phyloP scores from a whole-genome alignment of 306 rosid species.

The Begonia peltatifolia region DNA sequence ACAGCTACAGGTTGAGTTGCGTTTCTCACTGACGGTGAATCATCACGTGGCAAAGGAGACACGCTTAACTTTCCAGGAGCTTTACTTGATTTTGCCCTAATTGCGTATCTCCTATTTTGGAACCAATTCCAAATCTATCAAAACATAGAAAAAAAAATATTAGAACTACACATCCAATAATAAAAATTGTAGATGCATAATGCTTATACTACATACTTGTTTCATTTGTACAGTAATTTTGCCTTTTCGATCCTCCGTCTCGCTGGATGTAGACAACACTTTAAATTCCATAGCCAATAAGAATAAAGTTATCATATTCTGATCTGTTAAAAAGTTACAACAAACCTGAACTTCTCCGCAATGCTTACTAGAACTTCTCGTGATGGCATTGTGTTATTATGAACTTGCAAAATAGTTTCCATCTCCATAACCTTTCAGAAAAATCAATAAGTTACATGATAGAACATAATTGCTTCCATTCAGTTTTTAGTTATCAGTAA shows the following conservation, averaged over 20 bases:
- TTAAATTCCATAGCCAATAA: conserved; percentile 2
- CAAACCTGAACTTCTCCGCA: conserved; percentile 93
- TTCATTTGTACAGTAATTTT: conserved; percentile 90
- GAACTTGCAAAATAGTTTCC: conserved; percentile 77
- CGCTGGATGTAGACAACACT: conserved; percentile 30
- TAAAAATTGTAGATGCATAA: too few relatives aligned
- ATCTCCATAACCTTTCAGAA: conserved; percentile 60
- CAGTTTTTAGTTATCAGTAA: too few relatives aligned
- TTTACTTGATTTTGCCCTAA: conserved; percentile 73
- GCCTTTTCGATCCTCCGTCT: conserved; percentile 73
- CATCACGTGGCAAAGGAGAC: conserved; percentile 63
- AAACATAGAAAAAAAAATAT: conserved; percentile 1
- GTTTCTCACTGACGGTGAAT: conserved; percentile 45
- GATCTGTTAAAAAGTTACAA: conserved; percentile 1
- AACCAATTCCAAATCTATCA: conserved; percentile 97
- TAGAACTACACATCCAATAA: too few relatives aligned
- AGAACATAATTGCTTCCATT: too few relatives aligned
- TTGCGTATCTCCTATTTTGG: conserved; percentile 90
- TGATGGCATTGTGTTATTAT: conserved; percentile 74
- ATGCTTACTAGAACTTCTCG: conserved; percentile 62
- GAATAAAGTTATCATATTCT: conserved; percentile 8
- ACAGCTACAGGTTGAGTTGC: conserved; percentile 53
- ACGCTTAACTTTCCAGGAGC: conserved; percentile 70
- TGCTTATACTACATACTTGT: conserved; percentile 44
- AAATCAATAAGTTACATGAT: too few relatives aligned